Percentiles rank a stretch among this genome's conserved stretches.
Conservation (phyloP, 768 basidiomycete genomes). For the Panaeolus papilionaceus region DNA sequence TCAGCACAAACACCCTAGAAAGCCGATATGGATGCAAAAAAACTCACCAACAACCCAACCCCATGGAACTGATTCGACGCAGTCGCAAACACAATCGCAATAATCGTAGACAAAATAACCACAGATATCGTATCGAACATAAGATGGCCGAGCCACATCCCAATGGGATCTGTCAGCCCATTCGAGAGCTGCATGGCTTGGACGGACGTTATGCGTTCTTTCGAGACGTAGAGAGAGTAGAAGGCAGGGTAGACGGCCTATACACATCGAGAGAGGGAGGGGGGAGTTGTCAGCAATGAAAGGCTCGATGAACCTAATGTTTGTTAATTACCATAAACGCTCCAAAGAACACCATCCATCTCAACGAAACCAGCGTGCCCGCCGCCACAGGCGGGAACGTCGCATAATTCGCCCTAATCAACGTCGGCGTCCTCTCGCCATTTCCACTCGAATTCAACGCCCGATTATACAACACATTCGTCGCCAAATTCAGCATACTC, state of each 20-base stretch:
- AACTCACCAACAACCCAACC: slow-evolving; percentile 62
- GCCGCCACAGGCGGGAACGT: slow-evolving; percentile 62
- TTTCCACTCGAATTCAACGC: slow-evolving; percentile 61
- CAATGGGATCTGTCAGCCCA: slow-evolving; percentile 70
- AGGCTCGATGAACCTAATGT: no score
- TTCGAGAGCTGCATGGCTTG: slow-evolving; percentile 87
- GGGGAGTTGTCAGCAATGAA: no score
- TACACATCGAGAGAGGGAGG: neutral
- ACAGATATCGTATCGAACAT: slow-evolving; percentile 72
- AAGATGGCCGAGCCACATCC: slow-evolving; percentile 82
- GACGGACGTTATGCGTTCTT: slow-evolving; percentile 72
- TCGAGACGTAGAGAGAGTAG: slow-evolving; percentile 77
- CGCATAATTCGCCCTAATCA: slow-evolving; percentile 65
- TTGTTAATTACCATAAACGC: no score
- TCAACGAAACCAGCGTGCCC: slow-evolving; percentile 65
- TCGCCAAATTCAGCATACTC: slow-evolving; percentile 69
- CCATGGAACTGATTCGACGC: slow-evolving; percentile 70
- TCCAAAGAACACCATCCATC: slow-evolving; percentile 80
- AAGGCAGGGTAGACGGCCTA: slow-evolving; percentile 85
- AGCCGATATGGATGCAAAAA: no score
- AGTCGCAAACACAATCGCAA: slow-evolving; percentile 64
- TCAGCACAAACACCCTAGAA: neutral
- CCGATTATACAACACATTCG: slow-evolving; percentile 69
- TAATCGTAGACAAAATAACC: slow-evolving; percentile 64
- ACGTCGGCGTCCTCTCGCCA: slow-evolving; percentile 41